These are phyloP conservation scores for Candida nonsorbophila DNA, from an alignment of 805 yeast genomes.

Conservation along the genomic window DNA sequence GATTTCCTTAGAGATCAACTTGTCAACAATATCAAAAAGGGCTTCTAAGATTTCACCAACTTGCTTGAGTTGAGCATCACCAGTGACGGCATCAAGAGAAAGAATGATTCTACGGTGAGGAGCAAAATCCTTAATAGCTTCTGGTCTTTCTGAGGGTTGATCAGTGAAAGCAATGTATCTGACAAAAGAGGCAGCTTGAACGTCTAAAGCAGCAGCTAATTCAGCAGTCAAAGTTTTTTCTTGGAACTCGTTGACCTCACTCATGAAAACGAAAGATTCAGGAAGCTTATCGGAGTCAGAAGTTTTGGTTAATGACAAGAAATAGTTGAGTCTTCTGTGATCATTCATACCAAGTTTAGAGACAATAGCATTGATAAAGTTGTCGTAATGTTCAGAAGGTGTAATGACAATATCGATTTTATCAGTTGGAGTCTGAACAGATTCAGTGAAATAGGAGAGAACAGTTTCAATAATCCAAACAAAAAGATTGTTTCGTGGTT, in stretches of 20 bases:
- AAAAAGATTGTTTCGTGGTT: constrained; percentile 76
- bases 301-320: constrained; percentile 78
- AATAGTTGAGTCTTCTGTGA: constrained; percentile 72
- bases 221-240: constrained; percentile 53
- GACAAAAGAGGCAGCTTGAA: constrained; percentile 36
- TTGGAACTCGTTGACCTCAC: constrained; percentile 80
- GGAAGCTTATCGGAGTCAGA: constrained; percentile 70
- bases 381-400: constrained; percentile 52
- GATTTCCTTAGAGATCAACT: constrained; percentile 42
- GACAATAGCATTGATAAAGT: constrained; percentile 78
- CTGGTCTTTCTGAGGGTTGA: constrained; percentile 71
- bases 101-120: constrained; percentile 52
- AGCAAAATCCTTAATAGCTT: constrained; percentile 46
- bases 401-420: constrained; percentile 57
- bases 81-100: constrained; percentile 47
- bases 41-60: constrained; percentile 48
- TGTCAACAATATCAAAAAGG: constrained; percentile 56
- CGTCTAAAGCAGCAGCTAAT: constrained; percentile 37
- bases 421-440: constrained; percentile 53
- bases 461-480: constrained; percentile 60
- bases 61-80: constrained; percentile 44
- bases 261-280: constrained; percentile 75
- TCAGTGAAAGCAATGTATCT: constrained; percentile 79
- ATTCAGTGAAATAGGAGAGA: constrained; percentile 51
- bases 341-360: constrained; percentile 79